Evolutionary conservation across 306 rosid genomes (phyloP).

Genomic region (Ziziphus jujuba): DNA sequence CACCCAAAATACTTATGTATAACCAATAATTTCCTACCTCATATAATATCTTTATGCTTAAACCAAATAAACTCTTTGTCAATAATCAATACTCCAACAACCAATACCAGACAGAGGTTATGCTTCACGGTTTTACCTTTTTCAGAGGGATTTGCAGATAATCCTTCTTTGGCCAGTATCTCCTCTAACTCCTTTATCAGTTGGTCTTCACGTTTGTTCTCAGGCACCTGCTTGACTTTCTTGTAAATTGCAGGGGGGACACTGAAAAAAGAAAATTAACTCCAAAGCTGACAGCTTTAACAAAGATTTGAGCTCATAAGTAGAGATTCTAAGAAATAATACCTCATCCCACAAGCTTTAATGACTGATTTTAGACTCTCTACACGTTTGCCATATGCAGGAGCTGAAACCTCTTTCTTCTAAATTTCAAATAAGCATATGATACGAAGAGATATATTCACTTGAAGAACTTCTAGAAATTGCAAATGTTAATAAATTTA

Average conservation of each 20-base stretch:
- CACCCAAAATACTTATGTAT: no score
- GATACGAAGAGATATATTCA: constrained; percentile 18
- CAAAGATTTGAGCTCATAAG: constrained; percentile 24
- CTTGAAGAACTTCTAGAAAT: constrained; percentile 10
- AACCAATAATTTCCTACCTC: neutral
- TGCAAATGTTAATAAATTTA: constrained; percentile 8
- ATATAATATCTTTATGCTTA: neutral
- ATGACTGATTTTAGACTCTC: constrained; percentile 85
- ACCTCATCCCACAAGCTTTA: constrained; percentile 98
- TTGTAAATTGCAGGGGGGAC: constrained; percentile 81
- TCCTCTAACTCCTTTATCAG: constrained; percentile 84
- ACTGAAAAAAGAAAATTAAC: constrained; percentile 43
- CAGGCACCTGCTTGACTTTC: constrained; percentile 85
- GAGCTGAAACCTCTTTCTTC: constrained; percentile 80
- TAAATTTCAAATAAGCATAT: constrained; percentile 34
- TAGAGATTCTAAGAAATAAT: constrained; percentile 27
- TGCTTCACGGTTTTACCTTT: constrained; percentile 59
- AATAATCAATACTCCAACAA: constrained; percentile 18
- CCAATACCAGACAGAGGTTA: constrained; percentile 16
- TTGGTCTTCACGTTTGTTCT: constrained; percentile 76
- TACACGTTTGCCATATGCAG: constrained; percentile 81
- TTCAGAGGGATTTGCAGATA: constrained; percentile 79
- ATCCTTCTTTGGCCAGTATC: constrained; percentile 81
- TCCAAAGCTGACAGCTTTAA: constrained; percentile 28
- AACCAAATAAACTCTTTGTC: constrained; percentile 8